phyloP scores from a whole-genome alignment of 176 grass and related monocot genomes.

The Oryza glumipatula region DNA sequence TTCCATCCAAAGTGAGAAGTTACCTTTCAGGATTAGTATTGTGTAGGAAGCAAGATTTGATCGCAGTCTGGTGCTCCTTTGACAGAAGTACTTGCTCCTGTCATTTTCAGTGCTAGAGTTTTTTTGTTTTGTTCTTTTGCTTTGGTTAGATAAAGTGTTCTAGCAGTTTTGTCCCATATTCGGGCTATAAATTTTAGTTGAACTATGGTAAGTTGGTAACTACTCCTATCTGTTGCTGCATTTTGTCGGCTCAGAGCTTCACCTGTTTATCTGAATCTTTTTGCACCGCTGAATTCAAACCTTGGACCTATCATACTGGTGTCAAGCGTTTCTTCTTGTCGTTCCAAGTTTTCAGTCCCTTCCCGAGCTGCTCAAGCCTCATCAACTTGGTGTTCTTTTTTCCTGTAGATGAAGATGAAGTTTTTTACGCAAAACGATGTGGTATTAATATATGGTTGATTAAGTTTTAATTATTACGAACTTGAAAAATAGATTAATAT shows the following conservation, averaged over 20 bases:
- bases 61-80: slow-evolving; percentile 17
- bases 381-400: background rate
- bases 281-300: too few relatives aligned
- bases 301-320: background rate
- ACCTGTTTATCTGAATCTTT: background rate
- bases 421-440: too few relatives aligned
- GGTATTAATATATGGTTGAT: too few relatives aligned
- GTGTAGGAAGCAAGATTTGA: slow-evolving; percentile 34
- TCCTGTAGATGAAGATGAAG: too few relatives aligned
- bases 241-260: background rate
- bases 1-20: slow-evolving; percentile 31
- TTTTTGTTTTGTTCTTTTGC: background rate
- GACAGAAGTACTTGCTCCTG: slow-evolving; percentile 13
- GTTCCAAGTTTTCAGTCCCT: background rate
- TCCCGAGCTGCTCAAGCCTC: background rate
- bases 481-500: too few relatives aligned
- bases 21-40: slow-evolving; percentile 28
- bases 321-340: background rate
- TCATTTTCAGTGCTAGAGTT: background rate
- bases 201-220: background rate
- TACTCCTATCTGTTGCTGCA: background rate
- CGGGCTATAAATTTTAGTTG: background rate
- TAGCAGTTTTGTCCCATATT: background rate
- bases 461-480: too few relatives aligned
- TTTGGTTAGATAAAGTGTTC: background rate